These are phyloP conservation scores for Lyophyllum atratum DNA, from an alignment of 768 basidiomycete genomes.

Conservation along the genomic window DNA sequence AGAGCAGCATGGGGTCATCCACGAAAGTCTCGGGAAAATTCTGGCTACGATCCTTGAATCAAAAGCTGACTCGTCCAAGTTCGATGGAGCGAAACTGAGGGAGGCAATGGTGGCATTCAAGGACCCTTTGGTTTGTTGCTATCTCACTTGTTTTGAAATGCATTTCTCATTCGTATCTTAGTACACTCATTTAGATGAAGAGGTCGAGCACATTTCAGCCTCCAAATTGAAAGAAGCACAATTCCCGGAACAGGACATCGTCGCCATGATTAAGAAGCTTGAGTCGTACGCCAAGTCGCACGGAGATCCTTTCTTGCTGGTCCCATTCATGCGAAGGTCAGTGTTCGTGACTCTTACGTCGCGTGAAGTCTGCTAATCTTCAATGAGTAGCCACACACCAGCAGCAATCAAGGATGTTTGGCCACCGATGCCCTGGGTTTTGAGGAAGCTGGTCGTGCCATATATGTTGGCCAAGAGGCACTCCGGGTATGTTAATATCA, in stretches of 20 bases:
- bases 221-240: conserved; percentile 29
- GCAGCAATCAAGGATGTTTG: conserved; percentile 36
- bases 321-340: conserved; percentile 40
- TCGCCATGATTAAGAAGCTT: conserved; percentile 25
- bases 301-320: conserved; percentile 31
- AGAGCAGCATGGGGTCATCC: conserved; percentile 37
- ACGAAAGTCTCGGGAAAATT: conserved; percentile 27
- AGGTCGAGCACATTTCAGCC: conserved; percentile 33
- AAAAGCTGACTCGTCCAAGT: conserved; percentile 26
- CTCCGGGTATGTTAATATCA: conserved; percentile 32
- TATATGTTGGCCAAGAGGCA: conserved; percentile 34
- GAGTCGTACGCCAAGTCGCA: conserved; percentile 33
- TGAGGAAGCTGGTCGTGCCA: conserved; percentile 37
- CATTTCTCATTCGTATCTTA: conserved; percentile 5
- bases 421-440: conserved; percentile 39
- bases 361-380: neutral
- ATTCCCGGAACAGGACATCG: conserved; percentile 28
- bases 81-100: conserved; percentile 29
- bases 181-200: conserved; percentile 39
- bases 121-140: conserved; percentile 31
- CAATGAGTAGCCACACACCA: conserved; percentile 34
- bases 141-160: neutral
- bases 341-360: neutral
- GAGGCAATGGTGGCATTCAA: conserved; percentile 26
- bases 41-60: conserved; percentile 24